Base-by-base conservation (phyloP, 345 rosid species). In the Excoecaria cochinchinensis region DNA sequence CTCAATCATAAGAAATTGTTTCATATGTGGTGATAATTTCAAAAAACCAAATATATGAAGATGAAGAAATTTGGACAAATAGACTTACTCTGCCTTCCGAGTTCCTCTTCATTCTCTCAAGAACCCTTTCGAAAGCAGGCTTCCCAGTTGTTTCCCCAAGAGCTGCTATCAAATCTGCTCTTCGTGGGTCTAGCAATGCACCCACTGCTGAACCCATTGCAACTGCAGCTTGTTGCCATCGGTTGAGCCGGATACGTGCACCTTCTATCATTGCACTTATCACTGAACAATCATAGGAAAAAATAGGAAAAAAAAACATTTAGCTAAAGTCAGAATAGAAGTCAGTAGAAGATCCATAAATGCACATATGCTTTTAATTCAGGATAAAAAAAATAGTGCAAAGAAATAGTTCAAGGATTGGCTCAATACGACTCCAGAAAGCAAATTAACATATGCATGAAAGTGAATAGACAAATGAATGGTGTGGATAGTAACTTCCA, bases 151-250 rank as follows among this genome's bases (percentile, higher is more conserved):
- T 89, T 78, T 92, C 95, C 38, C 95, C 91, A 9, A 90, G 85
- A 64, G 92, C 90, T 0, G 90, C 97, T 42, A 92, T 89, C 61
- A 90, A 83, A 89, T 90, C 93, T 1, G 90, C 95, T 68, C 93
- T 84, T 65, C 90, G 82, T 36, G 95, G 93, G 76, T 90, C 81
- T 0, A 89, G 62, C 72, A 92, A 80, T n/a, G 95, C 97, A 67
- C 93, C 92, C 67, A 89, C 71, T 0, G 88, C 95, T 50, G 94
- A 90, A 66, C 93, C 89, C 69, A 87, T 70, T 0, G 91, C 93
- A 68, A 92, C 92, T 0, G 90, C 91, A 14, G 88, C 95, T 83
- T 85, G 89, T 76, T 92, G 91, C 97, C 95, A 90, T 44, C 84
- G 70, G 8, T 82, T 85, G n/a, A 90, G 81, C 72, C 64, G 81